Percentiles rank a stretch among this genome's conserved stretches.
Evolutionary conservation across 352 stramenopile genomes (phyloP).

Genomic region (Aphanomyces invadans): DNA sequence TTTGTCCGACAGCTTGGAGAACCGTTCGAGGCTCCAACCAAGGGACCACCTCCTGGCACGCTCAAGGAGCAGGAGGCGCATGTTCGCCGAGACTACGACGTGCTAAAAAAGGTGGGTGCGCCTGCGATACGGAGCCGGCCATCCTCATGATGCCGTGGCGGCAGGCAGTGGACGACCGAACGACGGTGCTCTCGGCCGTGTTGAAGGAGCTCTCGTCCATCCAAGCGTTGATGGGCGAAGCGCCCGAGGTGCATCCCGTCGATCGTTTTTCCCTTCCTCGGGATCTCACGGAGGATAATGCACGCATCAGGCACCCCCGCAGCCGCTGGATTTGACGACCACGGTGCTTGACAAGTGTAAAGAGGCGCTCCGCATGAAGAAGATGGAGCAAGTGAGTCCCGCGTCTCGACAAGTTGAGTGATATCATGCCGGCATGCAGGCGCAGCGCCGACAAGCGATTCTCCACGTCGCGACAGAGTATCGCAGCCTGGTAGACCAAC

Average conservation of each 20-base stretch:
- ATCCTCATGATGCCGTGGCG: neutral
- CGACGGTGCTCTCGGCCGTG: neutral
- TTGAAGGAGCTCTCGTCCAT: constrained; percentile 9
- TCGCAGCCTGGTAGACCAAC: constrained; percentile 15
- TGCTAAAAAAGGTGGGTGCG: neutral
- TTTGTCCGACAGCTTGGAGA: constrained; percentile 3
- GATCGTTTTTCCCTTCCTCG: no score
- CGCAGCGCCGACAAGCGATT: neutral
- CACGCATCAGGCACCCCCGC: no score
- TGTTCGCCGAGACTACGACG: neutral
- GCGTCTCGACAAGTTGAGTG: neutral
- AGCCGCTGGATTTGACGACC: constrained; percentile 3
- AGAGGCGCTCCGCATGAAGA: constrained; percentile 4
- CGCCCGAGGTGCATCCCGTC: neutral
- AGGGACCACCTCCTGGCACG: neutral
- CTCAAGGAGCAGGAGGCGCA: neutral
- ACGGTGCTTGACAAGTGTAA: neutral
- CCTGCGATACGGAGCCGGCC: neutral
- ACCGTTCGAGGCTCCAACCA: neutral
- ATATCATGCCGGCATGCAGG: neutral
- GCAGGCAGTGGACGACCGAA: constrained; percentile 5
- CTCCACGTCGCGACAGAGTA: neutral
- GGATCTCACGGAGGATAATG: no score
- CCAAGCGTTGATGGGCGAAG: constrained; percentile 9
- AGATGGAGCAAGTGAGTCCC: neutral